Conservation (phyloP, 805 yeast genomes). For the Starmerella stigmatis region DNA sequence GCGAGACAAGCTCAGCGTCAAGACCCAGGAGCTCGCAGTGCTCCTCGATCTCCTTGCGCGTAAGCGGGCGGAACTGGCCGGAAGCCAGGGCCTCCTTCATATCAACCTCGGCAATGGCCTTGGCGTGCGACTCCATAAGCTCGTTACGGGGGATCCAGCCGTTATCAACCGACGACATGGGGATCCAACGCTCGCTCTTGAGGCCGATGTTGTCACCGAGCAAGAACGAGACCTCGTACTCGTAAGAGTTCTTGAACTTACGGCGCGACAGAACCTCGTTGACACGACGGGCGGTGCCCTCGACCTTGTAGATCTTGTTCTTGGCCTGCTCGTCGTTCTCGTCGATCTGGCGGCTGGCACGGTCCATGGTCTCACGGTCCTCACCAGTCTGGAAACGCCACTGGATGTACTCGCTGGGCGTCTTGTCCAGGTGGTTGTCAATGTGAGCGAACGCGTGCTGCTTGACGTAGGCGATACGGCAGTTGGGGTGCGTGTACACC, state of each 20-base stretch:
- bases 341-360: constrained; percentile 97
- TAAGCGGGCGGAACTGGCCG: constrained; percentile 99
- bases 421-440: constrained; percentile 96
- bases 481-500: constrained; percentile 98
- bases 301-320: constrained; percentile 99
- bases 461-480: constrained; percentile 99
- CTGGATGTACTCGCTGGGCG: constrained; percentile 99
- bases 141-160: constrained; percentile 99
- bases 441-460: constrained; percentile 99
- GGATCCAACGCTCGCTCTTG: constrained; percentile 99
- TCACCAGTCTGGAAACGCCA: constrained; percentile 99
- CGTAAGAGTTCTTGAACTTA: constrained; percentile 99
- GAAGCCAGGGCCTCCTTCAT: constrained; percentile 99
- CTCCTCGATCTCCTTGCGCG: constrained; percentile 98
- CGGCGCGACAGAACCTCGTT: constrained; percentile 90
- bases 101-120: constrained; percentile 99
- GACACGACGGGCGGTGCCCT: constrained; percentile 97
- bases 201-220: constrained; percentile 98
- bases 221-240: constrained; percentile 95
- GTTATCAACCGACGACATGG: constrained; percentile 99
- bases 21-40: constrained; percentile 98
- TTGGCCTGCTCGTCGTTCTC: constrained; percentile 95
- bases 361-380: constrained; percentile 99
- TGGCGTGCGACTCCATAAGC: constrained; percentile 91
- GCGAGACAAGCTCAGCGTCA: constrained; percentile 98